Conservation (phyloP, 1,284 basidiomycete species). For the Austropuccinia psidii region DNA sequence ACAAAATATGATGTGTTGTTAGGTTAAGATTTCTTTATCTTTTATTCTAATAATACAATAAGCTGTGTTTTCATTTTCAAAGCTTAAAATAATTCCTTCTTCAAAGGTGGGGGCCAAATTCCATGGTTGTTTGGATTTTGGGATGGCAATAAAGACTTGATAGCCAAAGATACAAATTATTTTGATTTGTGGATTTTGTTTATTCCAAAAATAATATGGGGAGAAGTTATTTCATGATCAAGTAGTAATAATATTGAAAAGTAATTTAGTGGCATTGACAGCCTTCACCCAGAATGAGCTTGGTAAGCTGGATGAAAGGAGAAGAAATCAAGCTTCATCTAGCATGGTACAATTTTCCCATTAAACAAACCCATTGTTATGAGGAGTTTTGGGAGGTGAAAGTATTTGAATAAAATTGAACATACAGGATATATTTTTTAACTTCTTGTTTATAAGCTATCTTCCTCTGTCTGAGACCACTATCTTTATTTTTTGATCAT, state of each 20-base stretch:
- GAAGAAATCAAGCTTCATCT: background rate
- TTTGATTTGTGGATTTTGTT: background rate
- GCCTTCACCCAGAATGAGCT: background rate
- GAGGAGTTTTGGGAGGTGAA: background rate
- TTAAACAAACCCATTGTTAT: background rate
- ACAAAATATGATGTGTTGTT: too few species aligned
- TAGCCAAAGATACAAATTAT: too few species aligned
- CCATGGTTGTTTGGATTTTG: background rate
- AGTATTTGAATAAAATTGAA: background rate
- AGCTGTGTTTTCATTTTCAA: too few species aligned
- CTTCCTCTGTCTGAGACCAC: background rate
- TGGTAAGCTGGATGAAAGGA: background rate
- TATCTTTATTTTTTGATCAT: background rate
- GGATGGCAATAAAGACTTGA: too few species aligned
- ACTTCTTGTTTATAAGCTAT: background rate
- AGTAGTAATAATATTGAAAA: background rate
- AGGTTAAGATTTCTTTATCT: too few species aligned
- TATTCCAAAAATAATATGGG: background rate
- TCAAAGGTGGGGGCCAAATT: background rate
- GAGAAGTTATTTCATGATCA: background rate
- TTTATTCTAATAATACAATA: too few species aligned
- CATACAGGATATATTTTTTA: background rate
- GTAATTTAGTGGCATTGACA: background rate
- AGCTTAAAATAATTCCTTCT: too few species aligned
- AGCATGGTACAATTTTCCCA: background rate